phyloP scores from a whole-genome alignment of 73 alveolate genomes.

The Stentor roeselii region DNA sequence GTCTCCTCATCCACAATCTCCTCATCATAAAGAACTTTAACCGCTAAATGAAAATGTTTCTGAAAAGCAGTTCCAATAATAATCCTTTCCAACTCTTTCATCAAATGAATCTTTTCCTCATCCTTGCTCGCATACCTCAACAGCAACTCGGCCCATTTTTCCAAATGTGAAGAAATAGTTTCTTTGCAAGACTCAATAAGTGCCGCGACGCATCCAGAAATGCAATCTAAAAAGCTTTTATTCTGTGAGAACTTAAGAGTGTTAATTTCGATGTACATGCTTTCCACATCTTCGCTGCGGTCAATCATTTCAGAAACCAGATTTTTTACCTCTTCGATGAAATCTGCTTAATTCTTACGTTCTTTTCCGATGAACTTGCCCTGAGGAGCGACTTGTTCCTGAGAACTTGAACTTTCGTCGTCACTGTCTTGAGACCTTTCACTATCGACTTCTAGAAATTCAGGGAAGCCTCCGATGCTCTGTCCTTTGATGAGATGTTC shows the following conservation, averaged over 20 bases:
- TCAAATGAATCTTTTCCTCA: background rate
- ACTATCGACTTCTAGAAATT: background rate
- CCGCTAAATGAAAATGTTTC: background rate
- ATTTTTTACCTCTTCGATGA: background rate
- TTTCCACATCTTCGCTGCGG: slow-evolving; percentile 9
- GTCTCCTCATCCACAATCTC: slow-evolving; percentile 1
- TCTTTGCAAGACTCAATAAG: background rate
- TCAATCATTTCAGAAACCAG: slow-evolving; percentile 7
- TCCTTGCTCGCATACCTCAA: background rate
- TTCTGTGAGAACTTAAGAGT: background rate
- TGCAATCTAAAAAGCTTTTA: slow-evolving; percentile 4
- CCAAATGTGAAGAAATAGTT: background rate
- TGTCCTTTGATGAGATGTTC: background rate
- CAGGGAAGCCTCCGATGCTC: background rate
- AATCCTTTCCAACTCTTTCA: background rate
- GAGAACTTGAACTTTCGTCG: background rate
- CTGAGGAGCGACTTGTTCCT: background rate
- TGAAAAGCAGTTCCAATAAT: background rate
- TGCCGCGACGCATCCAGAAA: background rate
- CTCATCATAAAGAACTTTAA: slow-evolving; percentile 2
- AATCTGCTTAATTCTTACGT: slow-evolving; percentile 13
- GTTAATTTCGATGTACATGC: background rate
- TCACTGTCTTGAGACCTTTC: background rate
- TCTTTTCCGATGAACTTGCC: background rate
- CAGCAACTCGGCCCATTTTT: slow-evolving; percentile 6